phyloP scores from a whole-genome alignment of 2,329 filamentous ascomycete species.

The Fusarium sororula region DNA sequence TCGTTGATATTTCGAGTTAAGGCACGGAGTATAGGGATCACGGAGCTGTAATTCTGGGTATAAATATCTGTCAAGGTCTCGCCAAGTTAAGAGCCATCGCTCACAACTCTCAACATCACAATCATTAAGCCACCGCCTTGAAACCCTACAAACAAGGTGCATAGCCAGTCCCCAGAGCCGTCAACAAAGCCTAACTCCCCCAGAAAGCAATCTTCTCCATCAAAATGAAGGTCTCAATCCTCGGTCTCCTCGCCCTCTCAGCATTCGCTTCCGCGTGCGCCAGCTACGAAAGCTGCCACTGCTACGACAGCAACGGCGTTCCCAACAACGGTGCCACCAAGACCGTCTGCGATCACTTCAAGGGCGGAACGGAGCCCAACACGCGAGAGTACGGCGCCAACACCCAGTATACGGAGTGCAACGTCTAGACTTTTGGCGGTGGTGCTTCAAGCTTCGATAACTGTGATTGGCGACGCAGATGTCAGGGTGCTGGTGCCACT shows the following conservation, averaged over 20 bases:
- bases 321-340: background rate
- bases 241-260: background rate
- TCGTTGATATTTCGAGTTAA: background rate
- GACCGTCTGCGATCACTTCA: background rate
- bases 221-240: background rate
- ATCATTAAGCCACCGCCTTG: no score
- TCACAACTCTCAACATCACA: background rate
- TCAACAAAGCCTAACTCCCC: fast-evolving
- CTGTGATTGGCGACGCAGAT: background rate
- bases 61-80: background rate
- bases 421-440: background rate
- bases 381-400: background rate
- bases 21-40: fast-evolving
- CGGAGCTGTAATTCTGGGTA: background rate
- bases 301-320: background rate
- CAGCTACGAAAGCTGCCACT: background rate
- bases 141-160: background rate
- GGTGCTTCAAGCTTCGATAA: background rate
- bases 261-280: background rate
- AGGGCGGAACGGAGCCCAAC: background rate
- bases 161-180: fast-evolving
- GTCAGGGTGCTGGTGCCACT: background rate
- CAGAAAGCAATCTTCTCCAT: background rate
- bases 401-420: background rate
- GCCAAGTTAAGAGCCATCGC: fast-evolving